Evolutionary conservation across 441 rosid genomes (phyloP), one percentile per base, ranked within the genome.

Genomic region (Populus hybrid): DNA sequence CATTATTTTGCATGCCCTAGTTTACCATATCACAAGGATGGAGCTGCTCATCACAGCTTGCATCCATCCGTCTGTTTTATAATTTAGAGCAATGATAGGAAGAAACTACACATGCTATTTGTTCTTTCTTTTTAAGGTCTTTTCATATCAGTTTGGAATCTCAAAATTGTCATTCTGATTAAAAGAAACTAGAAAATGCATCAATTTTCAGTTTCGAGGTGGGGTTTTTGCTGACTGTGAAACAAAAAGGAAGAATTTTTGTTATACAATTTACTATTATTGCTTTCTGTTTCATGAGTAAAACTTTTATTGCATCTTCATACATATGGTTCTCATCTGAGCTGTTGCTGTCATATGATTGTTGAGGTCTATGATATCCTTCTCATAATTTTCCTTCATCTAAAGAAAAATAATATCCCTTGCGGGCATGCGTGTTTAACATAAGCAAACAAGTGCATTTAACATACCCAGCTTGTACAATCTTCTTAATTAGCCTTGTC

Each of bases 71-170:
- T 14, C 67, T 70, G 74, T 38, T 71, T 40, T 71, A 40, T 19
- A 28, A 68, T 9, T 19, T 30, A 53, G 57, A 76, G 73, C 75
- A 71, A 64, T 70, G 64, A 40, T 77, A 70, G 79, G 42, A 53
- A 28, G 77, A 32, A 28, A 28, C 30, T 73, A 36, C 63, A 57
- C 19, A 71, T 64, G 40, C 57, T 5, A n/a, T 24, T 21, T 73
- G 28, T 24, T 73, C 40, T 30, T 67, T 75, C 61, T 40, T 64
- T n/a, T 10, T 9, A 23, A 46, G 12, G 63, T 71, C 53, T 14
- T 12, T 30, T 11, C 14, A 67, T 14, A 35, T 23, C 69, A 46
- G 38, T 23, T 67, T 57, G 67, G 28, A 28, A 67, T 53, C 16
- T 53, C 61, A 59, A 53, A 16, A 50, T 72, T 77, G 75, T 42